Percentiles rank a stretch among this genome's conserved stretches.
These are phyloP conservation scores for Calocybe gangraenosa DNA, from an alignment of 768 basidiomycete genomes.

Conservation along the genomic window DNA sequence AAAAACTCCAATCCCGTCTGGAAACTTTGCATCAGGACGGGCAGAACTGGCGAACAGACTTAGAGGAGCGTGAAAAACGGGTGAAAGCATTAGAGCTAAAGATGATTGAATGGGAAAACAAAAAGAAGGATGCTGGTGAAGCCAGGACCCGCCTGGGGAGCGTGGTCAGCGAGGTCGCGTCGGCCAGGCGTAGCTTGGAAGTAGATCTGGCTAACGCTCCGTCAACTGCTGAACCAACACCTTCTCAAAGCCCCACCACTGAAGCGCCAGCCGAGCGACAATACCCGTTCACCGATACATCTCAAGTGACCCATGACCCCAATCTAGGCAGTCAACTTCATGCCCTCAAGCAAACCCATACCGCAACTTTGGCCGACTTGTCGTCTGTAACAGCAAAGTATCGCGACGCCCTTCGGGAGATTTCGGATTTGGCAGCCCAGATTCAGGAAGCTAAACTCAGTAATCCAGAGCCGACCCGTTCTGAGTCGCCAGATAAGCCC, in stretches of 20 bases:
- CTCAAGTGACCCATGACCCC: conserved; percentile 29
- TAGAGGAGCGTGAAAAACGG: conserved; percentile 77
- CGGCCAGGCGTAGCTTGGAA: conserved; percentile 66
- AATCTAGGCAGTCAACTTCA: conserved; percentile 59
- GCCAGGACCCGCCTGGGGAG: conserved; percentile 62
- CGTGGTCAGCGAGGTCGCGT: conserved; percentile 67
- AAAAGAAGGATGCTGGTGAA: conserved; percentile 62
- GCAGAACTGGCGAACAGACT: conserved; percentile 77
- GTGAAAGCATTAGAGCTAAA: conserved; percentile 74
- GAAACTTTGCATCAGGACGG: conserved; percentile 68
- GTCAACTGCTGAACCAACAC: conserved; percentile 9
- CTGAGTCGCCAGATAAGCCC: conserved; percentile 44
- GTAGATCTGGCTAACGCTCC: conserved; percentile 31
- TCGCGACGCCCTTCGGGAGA: conserved; percentile 83
- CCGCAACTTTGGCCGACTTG: conserved; percentile 74
- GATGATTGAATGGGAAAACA: conserved; percentile 75
- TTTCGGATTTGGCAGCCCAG: conserved; percentile 90
- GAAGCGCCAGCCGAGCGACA: conserved; percentile 23
- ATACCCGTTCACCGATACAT: conserved; percentile 22
- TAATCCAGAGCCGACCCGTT: conserved; percentile 31
- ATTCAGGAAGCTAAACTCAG: conserved; percentile 81
- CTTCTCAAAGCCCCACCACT: conserved; percentile 20
- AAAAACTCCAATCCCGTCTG: conserved; percentile 65
- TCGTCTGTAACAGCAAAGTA: conserved; percentile 79
- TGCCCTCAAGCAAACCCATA: conserved; percentile 77